Conservation (phyloP, 2,329 filamentous ascomycete species). For the Colletotrichum coccodes region DNA sequence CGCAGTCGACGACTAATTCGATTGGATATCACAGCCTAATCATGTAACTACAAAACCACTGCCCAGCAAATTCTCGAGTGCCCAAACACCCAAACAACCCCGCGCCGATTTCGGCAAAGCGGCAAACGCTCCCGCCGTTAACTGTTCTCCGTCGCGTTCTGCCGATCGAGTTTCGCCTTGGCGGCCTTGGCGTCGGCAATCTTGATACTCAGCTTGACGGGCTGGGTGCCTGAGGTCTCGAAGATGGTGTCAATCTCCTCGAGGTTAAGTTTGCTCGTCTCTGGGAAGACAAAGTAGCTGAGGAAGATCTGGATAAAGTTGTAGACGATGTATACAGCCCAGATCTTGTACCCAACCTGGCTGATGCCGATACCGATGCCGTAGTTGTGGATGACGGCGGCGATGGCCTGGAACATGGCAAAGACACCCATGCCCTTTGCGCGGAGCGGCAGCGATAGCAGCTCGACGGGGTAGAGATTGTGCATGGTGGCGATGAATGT, state of each 20-base stretch:
- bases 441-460: slow-evolving; percentile 53
- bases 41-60: not conserved
- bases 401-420: slow-evolving; percentile 54
- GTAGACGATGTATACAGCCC: slow-evolving; percentile 60
- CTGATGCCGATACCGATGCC: slow-evolving; percentile 57
- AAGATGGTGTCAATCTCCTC: slow-evolving; percentile 71
- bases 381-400: slow-evolving; percentile 54
- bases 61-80: not conserved
- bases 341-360: slow-evolving; percentile 60
- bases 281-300: slow-evolving; percentile 62
- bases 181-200: slow-evolving; percentile 30
- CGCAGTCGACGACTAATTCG: not conserved
- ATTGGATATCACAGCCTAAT: not conserved
- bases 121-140: not conserved
- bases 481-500: slow-evolving; percentile 58
- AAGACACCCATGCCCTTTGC: slow-evolving; percentile 58
- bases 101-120: not conserved
- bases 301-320: slow-evolving; percentile 57
- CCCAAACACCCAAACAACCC: not conserved
- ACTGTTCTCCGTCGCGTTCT: not conserved
- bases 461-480: slow-evolving; percentile 56
- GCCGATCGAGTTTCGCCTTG: slow-evolving; percentile 19
- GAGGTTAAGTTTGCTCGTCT: slow-evolving; percentile 58
- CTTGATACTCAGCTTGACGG: slow-evolving; percentile 32
- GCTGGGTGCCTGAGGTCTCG: slow-evolving; percentile 28